Conservation (phyloP, 768 basidiomycete genomes). For the Hortiboletus flavorubellus region DNA sequence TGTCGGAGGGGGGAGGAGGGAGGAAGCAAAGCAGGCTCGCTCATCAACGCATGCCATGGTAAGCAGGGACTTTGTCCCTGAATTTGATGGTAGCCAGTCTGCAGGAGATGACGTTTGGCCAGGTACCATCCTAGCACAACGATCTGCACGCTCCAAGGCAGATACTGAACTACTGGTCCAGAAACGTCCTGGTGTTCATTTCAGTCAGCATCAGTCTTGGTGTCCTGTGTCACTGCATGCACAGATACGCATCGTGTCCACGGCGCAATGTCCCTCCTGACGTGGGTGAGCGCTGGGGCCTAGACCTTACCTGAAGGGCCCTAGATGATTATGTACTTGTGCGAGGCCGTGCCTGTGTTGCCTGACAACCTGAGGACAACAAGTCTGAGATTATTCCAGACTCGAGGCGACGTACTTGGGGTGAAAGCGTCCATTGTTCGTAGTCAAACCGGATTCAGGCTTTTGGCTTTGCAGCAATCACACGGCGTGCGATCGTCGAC, state of each 20-base stretch:
- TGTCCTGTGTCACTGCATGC: not conserved
- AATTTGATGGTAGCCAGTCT: not conserved
- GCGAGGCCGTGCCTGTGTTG: not conserved
- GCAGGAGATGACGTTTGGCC: not conserved
- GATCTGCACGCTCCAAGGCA: not conserved
- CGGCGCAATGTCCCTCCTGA: too few relatives aligned
- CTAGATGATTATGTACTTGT: constrained; percentile 2
- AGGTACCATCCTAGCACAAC: not conserved
- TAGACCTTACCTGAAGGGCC: not conserved
- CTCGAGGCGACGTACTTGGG: too few relatives aligned
- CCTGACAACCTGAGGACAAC: too few relatives aligned
- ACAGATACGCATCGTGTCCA: not conserved
- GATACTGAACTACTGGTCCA: not conserved
- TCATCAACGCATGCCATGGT: not conserved
- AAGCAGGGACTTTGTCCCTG: not conserved
- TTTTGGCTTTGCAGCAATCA: too few relatives aligned
- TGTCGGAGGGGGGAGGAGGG: not conserved
- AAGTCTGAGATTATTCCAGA: too few relatives aligned
- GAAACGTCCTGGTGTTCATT: not conserved
- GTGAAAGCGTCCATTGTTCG: not conserved
- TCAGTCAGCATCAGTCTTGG: not conserved
- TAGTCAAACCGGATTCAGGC: too few relatives aligned
- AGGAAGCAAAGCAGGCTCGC: not conserved
- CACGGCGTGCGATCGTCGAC: too few relatives aligned
- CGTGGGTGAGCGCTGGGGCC: not conserved